Base-by-base conservation (phyloP, 164 flowering plant genomes). In the Cinnamomum chago region DNA sequence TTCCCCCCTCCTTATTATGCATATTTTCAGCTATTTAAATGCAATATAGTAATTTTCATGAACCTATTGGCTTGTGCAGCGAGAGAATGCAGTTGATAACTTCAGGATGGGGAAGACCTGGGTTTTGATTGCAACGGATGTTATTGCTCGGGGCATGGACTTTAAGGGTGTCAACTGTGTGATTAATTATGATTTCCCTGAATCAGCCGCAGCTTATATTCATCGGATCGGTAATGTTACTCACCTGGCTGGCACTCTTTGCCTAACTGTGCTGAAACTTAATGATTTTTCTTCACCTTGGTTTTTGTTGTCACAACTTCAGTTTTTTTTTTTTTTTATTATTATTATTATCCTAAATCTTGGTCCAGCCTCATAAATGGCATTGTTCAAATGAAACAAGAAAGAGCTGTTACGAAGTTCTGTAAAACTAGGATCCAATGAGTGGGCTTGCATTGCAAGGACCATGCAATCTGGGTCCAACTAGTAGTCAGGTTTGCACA, bases 71-170 rank as follows among this genome's bases (percentile, higher is more conserved):
- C 83, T 30, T 58, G 7, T 50, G 67, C 91, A 95, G 97, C 76
- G 99, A 75, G 98, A 92, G 71, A 81, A 91, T 83, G 97, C 94
- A 50, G 89, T 94, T 22, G 90, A 96, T 82, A 81, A 87, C 80
- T 96, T 96, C 82, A 85, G 98, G 83, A 90, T 94, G 58, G 95
- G 99, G 12, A 91, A 94, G 83, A 91, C 94, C 47, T 96, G 98
- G 98, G 92, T 94, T 75, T 84, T 96, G 79, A 94, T 96, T 81
- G 97, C 99, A 64, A 94, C 97, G 71, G 97, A 96, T 83, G 94
- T 96, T 62, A 82, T 96, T 79, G 91, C 95, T 62, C 94, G 99
- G 58, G 98, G 99, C 20, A 91, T 96, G 98, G 99, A 94, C 78
- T 96, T 96, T 80, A 96, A 94, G 82, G 98, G 98, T 20, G 83